Evolutionary conservation across 306 rosid genomes (phyloP).

Genomic region (Trifolium pratense): DNA sequence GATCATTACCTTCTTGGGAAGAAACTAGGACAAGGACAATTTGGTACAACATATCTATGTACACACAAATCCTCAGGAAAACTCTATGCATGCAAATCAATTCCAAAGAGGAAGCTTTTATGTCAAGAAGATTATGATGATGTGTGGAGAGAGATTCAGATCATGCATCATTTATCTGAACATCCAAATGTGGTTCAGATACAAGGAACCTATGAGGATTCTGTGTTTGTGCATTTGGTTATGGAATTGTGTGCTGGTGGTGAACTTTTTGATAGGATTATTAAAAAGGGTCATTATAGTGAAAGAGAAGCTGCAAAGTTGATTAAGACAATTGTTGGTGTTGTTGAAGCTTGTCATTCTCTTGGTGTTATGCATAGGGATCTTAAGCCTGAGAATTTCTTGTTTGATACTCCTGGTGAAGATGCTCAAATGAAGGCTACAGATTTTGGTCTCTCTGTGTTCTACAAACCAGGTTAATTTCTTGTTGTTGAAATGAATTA

Average conservation of each 20-base stretch:
- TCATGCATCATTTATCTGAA: slow-evolving; percentile 88
- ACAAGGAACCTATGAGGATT: slow-evolving; percentile 81
- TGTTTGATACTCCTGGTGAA: slow-evolving; percentile 73
- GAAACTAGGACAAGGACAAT: slow-evolving; percentile 88
- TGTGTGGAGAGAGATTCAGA: slow-evolving; percentile 94
- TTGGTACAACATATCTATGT: slow-evolving; percentile 76
- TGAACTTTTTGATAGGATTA: slow-evolving; percentile 85
- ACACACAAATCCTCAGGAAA: slow-evolving; percentile 62
- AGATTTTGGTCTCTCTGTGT: slow-evolving; percentile 84
- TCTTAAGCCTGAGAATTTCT: slow-evolving; percentile 94
- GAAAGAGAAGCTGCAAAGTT: slow-evolving; percentile 83
- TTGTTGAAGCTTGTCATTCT: slow-evolving; percentile 84
- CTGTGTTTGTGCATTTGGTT: slow-evolving; percentile 82
- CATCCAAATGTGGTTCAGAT: slow-evolving; percentile 75
- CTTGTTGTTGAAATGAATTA: slow-evolving; percentile 4
- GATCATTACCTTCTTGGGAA: slow-evolving; percentile 81
- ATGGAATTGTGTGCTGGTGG: slow-evolving; percentile 94
- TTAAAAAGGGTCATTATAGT: slow-evolving; percentile 84
- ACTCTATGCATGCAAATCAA: slow-evolving; percentile 81
- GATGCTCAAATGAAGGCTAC: slow-evolving; percentile 84
- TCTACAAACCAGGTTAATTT: slow-evolving; percentile 78
- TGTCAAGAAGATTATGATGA: slow-evolving; percentile 80
- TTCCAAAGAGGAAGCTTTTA: slow-evolving; percentile 82
- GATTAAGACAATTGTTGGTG: slow-evolving; percentile 80
- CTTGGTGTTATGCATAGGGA: slow-evolving; percentile 97